These are phyloP conservation scores for Ilyonectria destructans DNA, from an alignment of 2,329 filamentous ascomycete genomes.

Conservation along the genomic window DNA sequence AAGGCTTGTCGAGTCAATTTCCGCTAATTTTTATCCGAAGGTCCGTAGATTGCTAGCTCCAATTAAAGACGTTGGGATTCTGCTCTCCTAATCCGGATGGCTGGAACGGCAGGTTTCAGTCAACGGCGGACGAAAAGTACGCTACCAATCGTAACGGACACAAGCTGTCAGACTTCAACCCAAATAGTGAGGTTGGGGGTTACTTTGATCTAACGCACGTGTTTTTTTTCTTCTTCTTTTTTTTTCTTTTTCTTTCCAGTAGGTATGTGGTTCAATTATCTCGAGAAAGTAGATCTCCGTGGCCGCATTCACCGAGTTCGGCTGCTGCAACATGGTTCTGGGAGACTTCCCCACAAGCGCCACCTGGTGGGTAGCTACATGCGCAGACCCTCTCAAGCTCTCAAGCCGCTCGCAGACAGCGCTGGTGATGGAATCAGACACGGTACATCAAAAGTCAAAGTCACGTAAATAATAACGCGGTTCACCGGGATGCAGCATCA, in stretches of 20 bases:
- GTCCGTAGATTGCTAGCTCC: neutral
- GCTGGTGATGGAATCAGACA: neutral
- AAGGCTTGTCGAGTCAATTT: too few relatives aligned
- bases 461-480: neutral
- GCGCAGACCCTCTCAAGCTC: conserved; percentile 3
- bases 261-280: neutral
- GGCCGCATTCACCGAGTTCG: neutral
- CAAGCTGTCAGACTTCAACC: too few relatives aligned
- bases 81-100: neutral
- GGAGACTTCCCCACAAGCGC: neutral
- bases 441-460: neutral
- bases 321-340: neutral
- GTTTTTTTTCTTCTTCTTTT: too few relatives aligned
- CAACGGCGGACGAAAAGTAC: neutral
- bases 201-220: too few relatives aligned
- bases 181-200: too few relatives aligned
- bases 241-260: too few relatives aligned
- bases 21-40: neutral
- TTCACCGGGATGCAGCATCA: neutral
- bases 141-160: too few relatives aligned
- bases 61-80: neutral
- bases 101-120: neutral
- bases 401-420: neutral
- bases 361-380: neutral
- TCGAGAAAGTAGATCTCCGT: neutral